Evolutionary conservation across 495 filamentous ascomycete species (phyloP).

Genomic region (Hypoxylon fragiforme): DNA sequence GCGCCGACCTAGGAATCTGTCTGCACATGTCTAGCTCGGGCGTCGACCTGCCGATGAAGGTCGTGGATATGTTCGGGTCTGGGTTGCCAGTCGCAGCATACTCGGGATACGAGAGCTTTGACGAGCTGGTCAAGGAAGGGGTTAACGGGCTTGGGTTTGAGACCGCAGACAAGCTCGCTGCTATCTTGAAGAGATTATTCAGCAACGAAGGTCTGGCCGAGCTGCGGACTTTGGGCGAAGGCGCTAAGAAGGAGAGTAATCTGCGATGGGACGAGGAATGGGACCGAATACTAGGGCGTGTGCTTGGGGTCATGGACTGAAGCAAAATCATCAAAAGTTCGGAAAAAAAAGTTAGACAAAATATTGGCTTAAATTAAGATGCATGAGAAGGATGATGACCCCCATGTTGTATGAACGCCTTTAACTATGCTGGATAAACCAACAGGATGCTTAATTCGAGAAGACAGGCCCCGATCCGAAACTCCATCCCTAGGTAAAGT

Average conservation of each 20-base stretch:
- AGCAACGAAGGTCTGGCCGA: conserved; percentile 46
- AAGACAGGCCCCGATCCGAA: too few species aligned
- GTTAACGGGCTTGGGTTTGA: conserved; percentile 82
- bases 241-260: conserved; percentile 75
- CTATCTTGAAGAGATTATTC: conserved; percentile 65
- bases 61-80: conserved; percentile 97
- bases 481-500: too few species aligned
- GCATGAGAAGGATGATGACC: too few species aligned
- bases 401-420: too few species aligned
- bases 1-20: conserved; percentile 87
- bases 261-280: conserved; percentile 94
- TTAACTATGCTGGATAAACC: too few species aligned
- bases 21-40: conserved; percentile 91
- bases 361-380: too few species aligned
- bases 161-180: conserved; percentile 62
- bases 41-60: conserved; percentile 98
- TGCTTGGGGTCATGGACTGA: conserved; percentile 61
- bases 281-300: conserved; percentile 72
- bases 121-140: conserved; percentile 83
- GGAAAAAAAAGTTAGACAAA: too few species aligned
- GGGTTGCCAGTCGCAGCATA: conserved; percentile 91
- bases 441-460: too few species aligned
- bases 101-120: conserved; percentile 79
- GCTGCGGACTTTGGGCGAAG: conserved; percentile 65
- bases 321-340: too few species aligned